Evolutionary conservation across 306 rosid genomes (phyloP).

Genomic region (Trifolium pratense): DNA sequence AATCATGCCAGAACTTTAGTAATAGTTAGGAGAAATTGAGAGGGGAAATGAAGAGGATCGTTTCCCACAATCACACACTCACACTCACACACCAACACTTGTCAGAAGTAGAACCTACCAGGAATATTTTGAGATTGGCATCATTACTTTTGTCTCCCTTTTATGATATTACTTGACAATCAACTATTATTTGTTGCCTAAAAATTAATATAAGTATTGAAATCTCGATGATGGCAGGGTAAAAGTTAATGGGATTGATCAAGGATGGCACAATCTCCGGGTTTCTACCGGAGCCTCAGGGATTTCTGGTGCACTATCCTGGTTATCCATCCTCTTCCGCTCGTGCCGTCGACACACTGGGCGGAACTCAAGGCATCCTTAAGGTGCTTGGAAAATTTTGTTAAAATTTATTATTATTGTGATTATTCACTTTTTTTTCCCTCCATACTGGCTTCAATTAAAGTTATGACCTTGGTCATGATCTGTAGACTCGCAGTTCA

Average conservation of each 20-base stretch:
- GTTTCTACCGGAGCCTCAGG: slow-evolving; percentile 54
- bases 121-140: background rate
- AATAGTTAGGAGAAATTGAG: too few species aligned
- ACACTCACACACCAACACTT: background rate
- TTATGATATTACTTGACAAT: background rate
- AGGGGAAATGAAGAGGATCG: too few species aligned
- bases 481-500: slow-evolving; percentile 63
- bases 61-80: too few species aligned
- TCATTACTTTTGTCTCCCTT: background rate
- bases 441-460: background rate
- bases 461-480: background rate
- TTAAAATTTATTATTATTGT: too few species aligned
- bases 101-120: background rate
- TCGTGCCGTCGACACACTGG: slow-evolving; percentile 67
- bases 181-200: background rate
- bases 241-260: slow-evolving; percentile 60
- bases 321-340: slow-evolving; percentile 72
- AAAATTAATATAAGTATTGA: background rate
- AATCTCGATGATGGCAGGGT: slow-evolving; percentile 23
- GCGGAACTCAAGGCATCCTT: slow-evolving; percentile 67
- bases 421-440: background rate
- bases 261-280: slow-evolving; percentile 71
- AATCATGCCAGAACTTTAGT: too few species aligned
- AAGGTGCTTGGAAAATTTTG: slow-evolving; percentile 50
- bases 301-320: slow-evolving; percentile 72